Percentiles rank a stretch among this genome's conserved stretches.
Evolutionary conservation across 2,329 filamentous ascomycete genomes (phyloP).

Genomic region (Cordyceps militaris): DNA sequence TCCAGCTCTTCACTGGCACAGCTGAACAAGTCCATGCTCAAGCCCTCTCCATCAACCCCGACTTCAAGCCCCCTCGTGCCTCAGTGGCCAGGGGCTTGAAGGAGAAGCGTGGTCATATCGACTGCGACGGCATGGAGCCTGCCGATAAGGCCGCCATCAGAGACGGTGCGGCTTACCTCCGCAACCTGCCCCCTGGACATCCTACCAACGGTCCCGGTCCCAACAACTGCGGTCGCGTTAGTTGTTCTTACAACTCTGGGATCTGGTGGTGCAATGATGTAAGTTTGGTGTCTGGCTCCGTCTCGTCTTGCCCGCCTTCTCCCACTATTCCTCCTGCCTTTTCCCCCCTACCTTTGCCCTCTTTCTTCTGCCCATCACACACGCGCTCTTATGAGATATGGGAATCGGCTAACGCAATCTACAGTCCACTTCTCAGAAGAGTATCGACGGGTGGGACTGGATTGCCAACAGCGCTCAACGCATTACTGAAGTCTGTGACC

Average conservation of each 20-base stretch:
- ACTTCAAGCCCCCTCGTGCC: neutral
- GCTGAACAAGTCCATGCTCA: neutral
- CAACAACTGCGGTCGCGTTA: slow-evolving; percentile 11
- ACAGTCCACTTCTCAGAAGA: neutral
- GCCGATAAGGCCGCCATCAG: neutral
- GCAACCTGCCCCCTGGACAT: neutral
- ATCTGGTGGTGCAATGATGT: slow-evolving; percentile 14
- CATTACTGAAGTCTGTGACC: neutral
- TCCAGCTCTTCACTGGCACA: neutral
- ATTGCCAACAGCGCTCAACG: slow-evolving; percentile 11
- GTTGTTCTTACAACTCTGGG: slow-evolving; percentile 10
- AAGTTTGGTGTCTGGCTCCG: neutral
- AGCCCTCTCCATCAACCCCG: neutral
- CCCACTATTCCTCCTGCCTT: neutral
- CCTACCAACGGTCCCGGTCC: slow-evolving; percentile 3
- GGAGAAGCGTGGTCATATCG: neutral
- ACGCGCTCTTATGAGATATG: neutral
- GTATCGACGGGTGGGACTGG: slow-evolving; percentile 1
- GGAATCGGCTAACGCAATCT: neutral
- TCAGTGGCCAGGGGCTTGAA: neutral
- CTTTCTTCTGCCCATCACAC: neutral
- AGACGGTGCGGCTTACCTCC: slow-evolving; percentile 8
- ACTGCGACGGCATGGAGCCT: neutral
- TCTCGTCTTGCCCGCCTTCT: no score
- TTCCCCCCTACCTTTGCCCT: no score